Base-by-base conservation (phyloP, 768 basidiomycete genomes). In the Suillus subaureus region DNA sequence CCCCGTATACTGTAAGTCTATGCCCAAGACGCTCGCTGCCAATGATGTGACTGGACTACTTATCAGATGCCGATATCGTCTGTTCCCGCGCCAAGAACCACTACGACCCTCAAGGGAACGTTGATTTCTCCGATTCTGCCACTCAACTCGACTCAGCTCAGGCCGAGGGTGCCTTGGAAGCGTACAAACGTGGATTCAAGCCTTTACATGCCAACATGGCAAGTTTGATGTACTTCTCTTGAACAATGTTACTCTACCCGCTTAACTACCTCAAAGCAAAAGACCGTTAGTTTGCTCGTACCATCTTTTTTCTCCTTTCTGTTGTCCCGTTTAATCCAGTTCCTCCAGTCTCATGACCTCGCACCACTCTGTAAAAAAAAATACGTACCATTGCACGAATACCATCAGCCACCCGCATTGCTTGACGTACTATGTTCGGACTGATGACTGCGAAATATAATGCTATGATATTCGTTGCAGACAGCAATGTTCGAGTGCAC, bases 51-150 rank as follows among this genome's bases (percentile, higher is more conserved):
- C 63, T 56, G 66, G 67, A n/a, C 42, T 23, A 52, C 18, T 31
- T 64, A 45, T 35, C 67, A 92, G 91, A 93, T 72, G 91, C 91
- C 9, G 90, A 93, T 72, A 90, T 89, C 28, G 82, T 87, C 23
- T 94, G 92, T 72, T 82, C 89, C 1, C 85, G 93, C 4, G 89
- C 92, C 0, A 92, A 90, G 77, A 91, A 92, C 70, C 92, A 94
- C 69, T 93, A 90, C 69, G 85, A 89, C 64, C 91, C 92, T 1
- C 78, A 82, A 23, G 79, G 79, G n/a, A 73, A 77, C 7, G 68
- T 91, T 0, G 85, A 89, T 68, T 81, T 89, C 66, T 85, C 87
- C 0, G 90, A 90, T 15, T 81, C 84, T 0, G 83, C 80, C n/a
- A 87, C 86, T 2, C 80, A 84, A 35, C 71, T 69, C 21, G 82